Conservation (phyloP, 1,284 basidiomycete species). For the Ceratobasidium sp. region DNA sequence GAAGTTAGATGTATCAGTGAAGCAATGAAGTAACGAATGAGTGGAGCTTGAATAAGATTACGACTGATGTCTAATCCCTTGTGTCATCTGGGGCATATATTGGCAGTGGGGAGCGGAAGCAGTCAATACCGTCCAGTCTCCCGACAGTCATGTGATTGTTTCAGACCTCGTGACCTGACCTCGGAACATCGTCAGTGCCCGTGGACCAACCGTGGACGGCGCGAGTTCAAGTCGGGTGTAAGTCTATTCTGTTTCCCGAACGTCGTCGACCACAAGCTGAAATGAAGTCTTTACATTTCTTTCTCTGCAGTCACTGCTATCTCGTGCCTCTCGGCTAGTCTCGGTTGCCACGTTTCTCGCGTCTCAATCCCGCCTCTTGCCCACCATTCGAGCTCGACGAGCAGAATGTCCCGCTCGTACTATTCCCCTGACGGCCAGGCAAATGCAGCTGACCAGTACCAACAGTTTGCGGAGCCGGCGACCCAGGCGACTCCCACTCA, state of each 20-base stretch:
- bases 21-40: not conserved
- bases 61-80: not conserved
- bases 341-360: constrained; percentile 9
- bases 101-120: too few relatives aligned
- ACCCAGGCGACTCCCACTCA: constrained; percentile 16
- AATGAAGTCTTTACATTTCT: constrained; percentile 10
- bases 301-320: not conserved
- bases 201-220: constrained; percentile 39
- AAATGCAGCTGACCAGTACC: constrained; percentile 22
- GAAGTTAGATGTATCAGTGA: too few relatives aligned
- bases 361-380: not conserved
- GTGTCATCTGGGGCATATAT: too few relatives aligned
- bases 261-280: not conserved
- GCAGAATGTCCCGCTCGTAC: constrained; percentile 21
- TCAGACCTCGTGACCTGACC: constrained; percentile 21
- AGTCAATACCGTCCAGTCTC: too few relatives aligned
- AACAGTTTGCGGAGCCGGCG: constrained; percentile 19
- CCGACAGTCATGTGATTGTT: not conserved
- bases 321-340: not conserved
- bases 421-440: constrained; percentile 26
- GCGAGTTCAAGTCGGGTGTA: constrained; percentile 17
- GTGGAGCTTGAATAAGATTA: too few relatives aligned
- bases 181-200: constrained; percentile 31
- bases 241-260: constrained; percentile 1
- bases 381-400: not conserved